A percentile compares a stretch with the other conserved stretches of the same genome.
Evolutionary conservation across 176 grass and related monocot species (phyloP).

Genomic region (Phragmites australis): DNA sequence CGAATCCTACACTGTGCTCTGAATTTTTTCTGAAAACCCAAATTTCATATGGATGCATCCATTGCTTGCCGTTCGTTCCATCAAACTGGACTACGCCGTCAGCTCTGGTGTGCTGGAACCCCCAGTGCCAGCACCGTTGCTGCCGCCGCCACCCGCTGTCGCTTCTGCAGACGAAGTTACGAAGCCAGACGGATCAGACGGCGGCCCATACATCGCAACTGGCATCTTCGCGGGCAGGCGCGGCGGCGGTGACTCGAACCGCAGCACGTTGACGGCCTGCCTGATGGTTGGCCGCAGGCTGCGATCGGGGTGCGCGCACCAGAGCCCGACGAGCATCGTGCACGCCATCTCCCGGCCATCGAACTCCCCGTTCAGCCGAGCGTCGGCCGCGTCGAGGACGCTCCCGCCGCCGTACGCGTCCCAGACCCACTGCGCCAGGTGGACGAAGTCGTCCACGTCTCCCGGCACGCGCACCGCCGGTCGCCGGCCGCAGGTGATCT

Average conservation of each 20-base stretch:
- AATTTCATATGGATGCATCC: too few relatives aligned
- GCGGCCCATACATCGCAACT: background rate
- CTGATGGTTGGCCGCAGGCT: slow-evolving; percentile 1
- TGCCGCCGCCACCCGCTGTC: too few relatives aligned
- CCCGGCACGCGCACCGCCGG: background rate
- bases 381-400: slow-evolving; percentile 6
- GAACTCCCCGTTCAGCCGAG: background rate
- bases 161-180: background rate
- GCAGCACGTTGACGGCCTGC: slow-evolving; percentile 39
- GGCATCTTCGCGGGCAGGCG: slow-evolving; percentile 21
- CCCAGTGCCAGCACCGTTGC: too few relatives aligned
- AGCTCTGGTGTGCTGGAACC: background rate
- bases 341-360: slow-evolving; percentile 4
- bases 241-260: background rate
- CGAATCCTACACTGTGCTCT: too few relatives aligned
- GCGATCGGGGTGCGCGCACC: slow-evolving; percentile 39
- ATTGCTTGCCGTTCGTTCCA: background rate
- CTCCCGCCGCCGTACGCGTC: background rate
- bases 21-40: too few relatives aligned
- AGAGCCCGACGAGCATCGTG: slow-evolving; percentile 30
- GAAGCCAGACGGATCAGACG: background rate
- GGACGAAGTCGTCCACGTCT: background rate
- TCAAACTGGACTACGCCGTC: background rate
- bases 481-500: background rate
- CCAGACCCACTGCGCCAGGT: slow-evolving; percentile 29